Conservation (phyloP, 805 yeast genomes). For the Starmera amethionina region DNA sequence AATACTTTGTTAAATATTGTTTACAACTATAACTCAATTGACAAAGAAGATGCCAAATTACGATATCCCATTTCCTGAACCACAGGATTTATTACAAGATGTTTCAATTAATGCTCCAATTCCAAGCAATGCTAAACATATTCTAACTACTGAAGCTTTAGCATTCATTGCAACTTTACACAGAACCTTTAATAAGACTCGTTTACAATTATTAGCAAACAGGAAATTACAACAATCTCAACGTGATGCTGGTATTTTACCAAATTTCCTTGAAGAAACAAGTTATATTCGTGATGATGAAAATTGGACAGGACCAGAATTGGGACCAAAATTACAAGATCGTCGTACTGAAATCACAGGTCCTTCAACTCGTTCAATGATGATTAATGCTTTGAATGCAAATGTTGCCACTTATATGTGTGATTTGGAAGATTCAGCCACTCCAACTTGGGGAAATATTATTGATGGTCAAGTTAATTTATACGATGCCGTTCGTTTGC, state of each 20-base stretch:
- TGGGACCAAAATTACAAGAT: conserved; percentile 64
- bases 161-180: conserved; percentile 66
- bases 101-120: conserved; percentile 28
- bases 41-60: conserved; percentile 5
- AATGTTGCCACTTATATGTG: conserved; percentile 78
- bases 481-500: conserved; percentile 65
- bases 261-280: conserved; percentile 65
- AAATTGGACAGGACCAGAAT: conserved; percentile 66
- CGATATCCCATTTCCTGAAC: conserved; percentile 20
- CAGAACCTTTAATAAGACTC: conserved; percentile 55
- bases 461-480: conserved; percentile 75
- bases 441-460: conserved; percentile 77
- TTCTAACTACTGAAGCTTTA: conserved; percentile 39
- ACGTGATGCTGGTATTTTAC: conserved; percentile 51
- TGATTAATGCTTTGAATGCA: conserved; percentile 72
- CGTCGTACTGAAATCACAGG: conserved; percentile 81
- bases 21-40: not conserved
- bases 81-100: conserved; percentile 21
- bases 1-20: too few species aligned
- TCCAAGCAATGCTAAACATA: conserved; percentile 27
- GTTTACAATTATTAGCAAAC: conserved; percentile 49
- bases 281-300: conserved; percentile 58
- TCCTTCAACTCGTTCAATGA: conserved; percentile 79
- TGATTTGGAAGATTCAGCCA: conserved; percentile 76
- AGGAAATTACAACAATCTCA: conserved; percentile 50